Evolutionary conservation across 768 basidiomycete species (phyloP), one percentile per base, ranked within the genome.

Genomic region (Leccinellum albellum): DNA sequence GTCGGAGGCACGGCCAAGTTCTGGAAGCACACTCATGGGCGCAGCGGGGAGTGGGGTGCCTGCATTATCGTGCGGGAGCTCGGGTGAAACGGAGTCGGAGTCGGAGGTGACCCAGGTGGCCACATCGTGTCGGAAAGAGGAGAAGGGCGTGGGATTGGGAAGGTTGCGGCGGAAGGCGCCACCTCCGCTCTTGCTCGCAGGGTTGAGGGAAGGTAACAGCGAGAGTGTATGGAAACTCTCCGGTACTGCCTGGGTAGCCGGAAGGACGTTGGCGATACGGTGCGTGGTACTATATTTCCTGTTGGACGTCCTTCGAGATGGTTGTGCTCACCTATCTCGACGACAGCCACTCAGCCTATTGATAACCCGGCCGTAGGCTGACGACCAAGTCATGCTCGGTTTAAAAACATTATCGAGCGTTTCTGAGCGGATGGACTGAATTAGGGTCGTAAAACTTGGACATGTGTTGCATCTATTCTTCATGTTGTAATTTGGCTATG

Each of bases 11-110:
- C 9, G 20, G 47, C 15, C 2, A 17, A 14, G 21, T 2, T 17
- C 7, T 0, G 5, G 42, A 4, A n/a, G n/a, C n/a, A n/a, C n/a
- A n/a, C n/a, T n/a, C n/a, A 28, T 14, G 1, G 10, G 29, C 7
- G 37, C 5, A 10, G 9, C 23, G 1, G 64, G 40, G 50, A 51
- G 51, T 21, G 26, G 29, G 10, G 56, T 52, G 13, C 64, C 63
- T 1, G 51, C 23, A 37, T 31, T 57, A 31, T 52, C 67, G 2
- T 48, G 54, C 47, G 56, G 53, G 24, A 61, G 53, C 32, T 71
- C 62, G 4, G 53, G 53, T 1, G 57, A 42, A 4, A 64, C 63
- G 2, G 60, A 58, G 23, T 40, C 51, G 0, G 64, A 48, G 4
- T 46, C 44, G 3, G 61, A 66, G 48, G 20, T 35, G 13, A 52